Conservation (phyloP, 1,284 basidiomycete species). For the Melampsora occidentalis region DNA sequence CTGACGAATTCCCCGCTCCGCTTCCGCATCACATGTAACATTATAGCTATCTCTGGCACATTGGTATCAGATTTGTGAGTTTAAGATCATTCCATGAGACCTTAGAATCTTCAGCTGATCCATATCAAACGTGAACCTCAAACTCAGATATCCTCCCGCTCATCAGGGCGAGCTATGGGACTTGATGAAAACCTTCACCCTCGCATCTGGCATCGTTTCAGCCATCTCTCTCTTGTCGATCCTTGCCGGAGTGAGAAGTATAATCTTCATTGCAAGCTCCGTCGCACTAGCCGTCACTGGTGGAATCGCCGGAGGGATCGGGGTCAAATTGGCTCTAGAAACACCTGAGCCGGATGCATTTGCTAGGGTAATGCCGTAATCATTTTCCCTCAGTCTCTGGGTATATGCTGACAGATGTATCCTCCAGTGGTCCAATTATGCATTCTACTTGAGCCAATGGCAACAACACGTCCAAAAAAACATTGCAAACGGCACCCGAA, state of each 20-base stretch:
- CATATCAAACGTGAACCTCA: not conserved
- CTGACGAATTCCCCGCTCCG: not conserved
- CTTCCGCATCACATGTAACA: not conserved
- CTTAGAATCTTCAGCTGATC: not conserved
- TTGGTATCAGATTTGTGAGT: slow-evolving; percentile 29
- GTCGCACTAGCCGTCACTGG: slow-evolving; percentile 15
- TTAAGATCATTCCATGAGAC: not conserved
- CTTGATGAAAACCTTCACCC: slow-evolving; percentile 15
- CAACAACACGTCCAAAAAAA: slow-evolving; percentile 30
- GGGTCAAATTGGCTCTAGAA: slow-evolving; percentile 17
- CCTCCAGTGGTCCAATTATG: slow-evolving; percentile 20
- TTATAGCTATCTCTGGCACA: slow-evolving; percentile 25
- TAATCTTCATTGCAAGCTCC: not conserved
- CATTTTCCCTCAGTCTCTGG: not conserved
- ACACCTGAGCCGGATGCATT: slow-evolving; percentile 10
- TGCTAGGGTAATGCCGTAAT: slow-evolving; percentile 11
- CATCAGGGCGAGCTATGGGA: slow-evolving; percentile 27
- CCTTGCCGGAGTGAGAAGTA: not conserved
- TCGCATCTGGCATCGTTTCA: slow-evolving; percentile 12
- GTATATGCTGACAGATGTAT: not conserved
- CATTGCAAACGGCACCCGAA: slow-evolving; percentile 24
- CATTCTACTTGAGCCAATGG: slow-evolving; percentile 36
- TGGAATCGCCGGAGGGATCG: slow-evolving; percentile 14
- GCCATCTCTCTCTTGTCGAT: not conserved
- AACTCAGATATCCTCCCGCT: slow-evolving; percentile 15